A percentile compares a stretch with the other conserved stretches of the same genome.
Conservation (phyloP, 305 asterid species). For the Fraxinus velutina region DNA sequence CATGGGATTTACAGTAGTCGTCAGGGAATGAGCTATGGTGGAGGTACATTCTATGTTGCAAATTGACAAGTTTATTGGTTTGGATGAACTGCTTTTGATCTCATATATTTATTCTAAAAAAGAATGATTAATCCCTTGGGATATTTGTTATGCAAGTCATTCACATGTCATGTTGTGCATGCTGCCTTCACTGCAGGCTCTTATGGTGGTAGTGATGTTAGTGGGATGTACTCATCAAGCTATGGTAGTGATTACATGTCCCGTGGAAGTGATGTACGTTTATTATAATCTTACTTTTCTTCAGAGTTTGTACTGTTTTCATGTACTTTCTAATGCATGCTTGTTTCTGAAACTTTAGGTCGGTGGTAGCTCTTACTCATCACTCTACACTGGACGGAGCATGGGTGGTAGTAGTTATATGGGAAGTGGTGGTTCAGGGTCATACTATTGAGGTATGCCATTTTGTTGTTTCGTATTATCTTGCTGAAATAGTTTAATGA, state of each 20-base stretch:
- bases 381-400: slow-evolving; percentile 66
- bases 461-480: not conserved
- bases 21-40: slow-evolving; percentile 72
- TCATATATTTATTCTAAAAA: not conserved
- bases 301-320: slow-evolving; percentile 6
- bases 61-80: not conserved
- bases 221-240: slow-evolving; percentile 83
- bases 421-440: slow-evolving; percentile 84
- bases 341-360: slow-evolving; percentile 41
- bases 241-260: slow-evolving; percentile 72
- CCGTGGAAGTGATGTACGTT: slow-evolving; percentile 75
- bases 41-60: slow-evolving; percentile 47
- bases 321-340: not conserved
- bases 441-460: slow-evolving; percentile 73
- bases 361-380: slow-evolving; percentile 74
- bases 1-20: slow-evolving; percentile 75
- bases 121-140: not conserved
- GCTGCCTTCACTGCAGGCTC: slow-evolving; percentile 47
- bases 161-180: not conserved
- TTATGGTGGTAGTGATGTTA: slow-evolving; percentile 63
- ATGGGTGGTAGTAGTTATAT: slow-evolving; percentile 73
- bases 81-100: not conserved
- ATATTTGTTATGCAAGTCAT: not conserved
- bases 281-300: slow-evolving; percentile 3
- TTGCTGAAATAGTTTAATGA: not conserved